Conservation (phyloP, 1,284 basidiomycete genomes). For the Cutaneotrichosporon arboriforme region DNA sequence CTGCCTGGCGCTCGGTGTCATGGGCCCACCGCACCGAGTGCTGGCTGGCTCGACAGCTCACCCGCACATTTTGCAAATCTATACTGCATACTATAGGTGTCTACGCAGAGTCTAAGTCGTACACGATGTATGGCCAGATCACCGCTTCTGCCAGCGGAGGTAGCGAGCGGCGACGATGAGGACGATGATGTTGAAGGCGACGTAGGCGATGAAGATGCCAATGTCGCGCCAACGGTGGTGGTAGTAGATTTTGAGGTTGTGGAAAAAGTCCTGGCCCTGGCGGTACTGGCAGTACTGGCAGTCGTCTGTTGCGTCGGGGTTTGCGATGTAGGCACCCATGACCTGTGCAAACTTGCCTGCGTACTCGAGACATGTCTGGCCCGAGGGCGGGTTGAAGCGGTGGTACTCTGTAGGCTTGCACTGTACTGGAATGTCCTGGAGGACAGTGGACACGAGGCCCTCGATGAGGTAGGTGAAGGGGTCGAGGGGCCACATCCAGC, state of each 20-base stretch:
- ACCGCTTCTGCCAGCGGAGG: constrained; percentile 49
- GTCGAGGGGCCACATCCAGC: constrained; percentile 51
- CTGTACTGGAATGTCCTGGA: constrained; percentile 64
- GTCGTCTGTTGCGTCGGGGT: constrained; percentile 50
- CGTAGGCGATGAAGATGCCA: constrained; percentile 59
- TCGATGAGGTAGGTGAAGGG: constrained; percentile 63
- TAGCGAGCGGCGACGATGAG: constrained; percentile 70
- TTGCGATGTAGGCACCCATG: constrained; percentile 78
- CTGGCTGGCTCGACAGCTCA: too few relatives aligned
- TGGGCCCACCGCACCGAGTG: neutral
- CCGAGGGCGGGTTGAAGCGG: constrained; percentile 60
- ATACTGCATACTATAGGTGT: too few relatives aligned
- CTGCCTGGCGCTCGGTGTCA: neutral
- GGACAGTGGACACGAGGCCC: constrained; percentile 69
- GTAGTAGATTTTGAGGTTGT: constrained; percentile 60
- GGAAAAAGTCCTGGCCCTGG: constrained; percentile 32
- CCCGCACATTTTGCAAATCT: too few relatives aligned
- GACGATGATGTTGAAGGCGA: constrained; percentile 65
- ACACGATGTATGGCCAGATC: neutral
- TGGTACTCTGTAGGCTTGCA: constrained; percentile 66
- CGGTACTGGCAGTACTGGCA: constrained; percentile 47
- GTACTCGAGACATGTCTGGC: constrained; percentile 69
- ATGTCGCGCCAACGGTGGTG: constrained; percentile 65
- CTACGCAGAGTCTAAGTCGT: too few relatives aligned
- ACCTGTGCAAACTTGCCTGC: constrained; percentile 60